phyloP scores from a whole-genome alignment of 768 basidiomycete species.

The Crepidotus variabilis region DNA sequence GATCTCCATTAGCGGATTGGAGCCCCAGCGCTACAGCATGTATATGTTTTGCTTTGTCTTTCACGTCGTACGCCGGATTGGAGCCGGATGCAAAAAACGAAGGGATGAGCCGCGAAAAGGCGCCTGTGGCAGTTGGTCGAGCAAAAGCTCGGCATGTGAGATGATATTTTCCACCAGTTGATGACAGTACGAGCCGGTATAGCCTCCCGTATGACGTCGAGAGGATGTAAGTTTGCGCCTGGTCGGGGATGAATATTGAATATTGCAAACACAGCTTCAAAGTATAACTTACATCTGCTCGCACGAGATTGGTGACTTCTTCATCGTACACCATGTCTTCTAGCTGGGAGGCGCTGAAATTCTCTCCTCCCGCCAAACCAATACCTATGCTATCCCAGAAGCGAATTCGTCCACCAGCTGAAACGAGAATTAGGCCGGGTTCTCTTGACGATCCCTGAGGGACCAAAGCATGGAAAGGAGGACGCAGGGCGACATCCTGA shows the following conservation, averaged over 20 bases:
- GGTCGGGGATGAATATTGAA: constrained; percentile 1
- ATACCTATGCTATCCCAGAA: constrained; percentile 90
- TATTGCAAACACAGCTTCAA: neutral
- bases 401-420: constrained; percentile 64
- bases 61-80: constrained; percentile 27
- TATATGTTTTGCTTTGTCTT: constrained; percentile 55
- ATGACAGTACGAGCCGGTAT: constrained; percentile 61
- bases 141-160: constrained; percentile 58
- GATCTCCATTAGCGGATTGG: constrained; percentile 37
- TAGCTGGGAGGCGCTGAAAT: constrained; percentile 48
- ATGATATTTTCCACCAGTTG: constrained; percentile 66
- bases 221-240: constrained; percentile 65
- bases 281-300: constrained; percentile 51
- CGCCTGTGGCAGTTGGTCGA: constrained; percentile 42
- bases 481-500: constrained; percentile 33
- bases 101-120: constrained; percentile 38
- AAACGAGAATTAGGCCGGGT: constrained; percentile 82
- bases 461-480: constrained; percentile 60
- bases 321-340: constrained; percentile 51
- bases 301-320: constrained; percentile 60
- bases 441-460: constrained; percentile 68
- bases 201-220: constrained; percentile 67
- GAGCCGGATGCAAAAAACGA: constrained; percentile 39
- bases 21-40: constrained; percentile 57
- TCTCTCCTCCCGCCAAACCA: constrained; percentile 77